Base-by-base conservation (phyloP, 768 basidiomycete genomes). In the Serendipita sp. region DNA sequence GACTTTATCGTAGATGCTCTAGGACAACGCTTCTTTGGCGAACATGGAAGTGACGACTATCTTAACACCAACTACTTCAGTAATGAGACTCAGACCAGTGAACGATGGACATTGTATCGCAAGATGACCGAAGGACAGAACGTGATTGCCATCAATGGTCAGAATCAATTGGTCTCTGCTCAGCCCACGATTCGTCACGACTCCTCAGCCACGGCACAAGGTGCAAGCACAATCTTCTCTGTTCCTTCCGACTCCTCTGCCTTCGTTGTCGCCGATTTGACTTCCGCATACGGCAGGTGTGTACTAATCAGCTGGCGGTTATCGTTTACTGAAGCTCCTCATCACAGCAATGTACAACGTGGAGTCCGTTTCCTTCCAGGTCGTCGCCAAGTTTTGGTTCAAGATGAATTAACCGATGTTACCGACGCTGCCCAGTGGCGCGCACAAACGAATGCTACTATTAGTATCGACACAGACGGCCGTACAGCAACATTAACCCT, bases 401-500 rank as follows among this genome's bases (percentile, higher is more conserved):
- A 77, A 66, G 76, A 77, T 69, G 78, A 79, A 64, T 70, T 77
- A 18, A 70, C 69, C 3, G 50, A 40, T 43, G 64, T 73, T 13
- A 68, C 64, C 16, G 70, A 65, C 13, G 67, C 69, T 44, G 64
- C 76, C 36, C 68, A 70, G 48, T 76, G 76, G 76, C 70, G 75
- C 62, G 72, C 73, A 67, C 75, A 77, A 68, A 77, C 77, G 67
- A 78, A 77, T 71, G 77, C 78, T 11, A 75, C 78, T 33, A 69
- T 79, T 18, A 33, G 29, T n/a, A 33, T 60, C 10, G 55, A 60
- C 16, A 70, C 74, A 63, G 74, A 72, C 63, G 84, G 85, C 33
- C 81, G 80, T 3, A 80, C 85, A 0, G 95, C 92, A 0, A 90
- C 85, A 2, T 76, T 99, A 66, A 76, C 75, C 4, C 81, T 94